Evolutionary conservation across 208 protist genomes (phyloP).

Genomic region (Histomonas meleagridis): DNA sequence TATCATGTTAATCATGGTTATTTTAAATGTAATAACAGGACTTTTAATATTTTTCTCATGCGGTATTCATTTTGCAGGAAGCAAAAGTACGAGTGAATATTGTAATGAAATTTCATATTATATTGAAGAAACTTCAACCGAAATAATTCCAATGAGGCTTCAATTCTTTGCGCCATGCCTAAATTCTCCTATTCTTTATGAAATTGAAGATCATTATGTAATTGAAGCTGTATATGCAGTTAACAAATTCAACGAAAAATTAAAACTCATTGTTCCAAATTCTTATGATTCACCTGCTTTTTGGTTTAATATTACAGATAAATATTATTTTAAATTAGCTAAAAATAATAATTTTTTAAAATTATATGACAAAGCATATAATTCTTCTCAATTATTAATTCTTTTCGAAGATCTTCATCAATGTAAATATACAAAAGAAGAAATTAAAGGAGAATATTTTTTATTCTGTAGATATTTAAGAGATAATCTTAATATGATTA

Average conservation of each 20-base stretch:
- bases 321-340: too few species aligned
- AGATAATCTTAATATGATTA: conserved; percentile 17
- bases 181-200: background rate
- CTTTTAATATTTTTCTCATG: background rate
- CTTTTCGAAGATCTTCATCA: background rate
- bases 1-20: background rate
- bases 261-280: too few species aligned
- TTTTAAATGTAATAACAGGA: background rate
- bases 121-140: background rate
- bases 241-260: background rate
- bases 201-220: background rate
- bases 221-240: background rate
- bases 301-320: background rate
- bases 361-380: background rate
- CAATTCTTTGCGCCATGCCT: background rate
- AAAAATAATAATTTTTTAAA: background rate
- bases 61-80: background rate
- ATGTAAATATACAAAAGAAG: background rate
- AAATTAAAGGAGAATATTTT: background rate
- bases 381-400: too few species aligned
- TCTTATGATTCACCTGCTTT: background rate
- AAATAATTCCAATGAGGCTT: background rate
- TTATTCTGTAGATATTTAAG: background rate
- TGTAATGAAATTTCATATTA: background rate
- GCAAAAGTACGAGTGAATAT: background rate